phyloP scores from a whole-genome alignment of 2,329 filamentous ascomycete species.

The Colletotrichum brevisporum region DNA sequence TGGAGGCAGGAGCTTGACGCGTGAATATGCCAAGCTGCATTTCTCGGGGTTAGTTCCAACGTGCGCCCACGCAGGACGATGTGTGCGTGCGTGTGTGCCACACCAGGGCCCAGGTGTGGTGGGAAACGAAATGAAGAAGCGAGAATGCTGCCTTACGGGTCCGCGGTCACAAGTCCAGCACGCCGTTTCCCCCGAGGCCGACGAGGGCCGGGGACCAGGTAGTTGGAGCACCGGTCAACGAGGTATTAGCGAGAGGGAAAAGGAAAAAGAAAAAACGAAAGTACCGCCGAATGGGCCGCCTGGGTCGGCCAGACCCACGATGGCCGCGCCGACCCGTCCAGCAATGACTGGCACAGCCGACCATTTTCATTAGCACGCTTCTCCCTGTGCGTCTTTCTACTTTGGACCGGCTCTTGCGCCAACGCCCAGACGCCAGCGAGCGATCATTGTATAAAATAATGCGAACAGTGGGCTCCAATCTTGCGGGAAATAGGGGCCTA shows the following conservation, averaged over 20 bases:
- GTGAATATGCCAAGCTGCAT: constrained; percentile 29
- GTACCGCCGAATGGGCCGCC: constrained; percentile 9
- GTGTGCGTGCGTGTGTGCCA: constrained; percentile 19
- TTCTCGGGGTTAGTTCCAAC: constrained; percentile 25
- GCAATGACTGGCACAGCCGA: background rate
- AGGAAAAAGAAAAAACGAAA: constrained; percentile 7
- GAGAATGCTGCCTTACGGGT: constrained; percentile 33
- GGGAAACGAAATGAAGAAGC: constrained; percentile 13
- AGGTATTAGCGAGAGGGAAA: background rate
- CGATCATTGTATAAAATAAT: background rate
- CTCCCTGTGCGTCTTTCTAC: background rate
- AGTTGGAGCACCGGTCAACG: constrained; percentile 15
- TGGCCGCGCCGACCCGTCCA: background rate
- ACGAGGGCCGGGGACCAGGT: constrained; percentile 30
- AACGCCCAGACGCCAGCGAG: constrained; percentile 3
- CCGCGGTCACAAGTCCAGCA: constrained; percentile 11
- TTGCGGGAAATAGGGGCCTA: constrained; percentile 8
- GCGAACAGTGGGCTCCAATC: constrained; percentile 18
- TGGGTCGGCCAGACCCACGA: background rate
- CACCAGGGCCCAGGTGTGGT: background rate
- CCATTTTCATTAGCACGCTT: background rate
- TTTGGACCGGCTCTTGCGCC: background rate
- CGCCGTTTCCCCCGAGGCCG: constrained; percentile 31
- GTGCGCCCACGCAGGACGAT: background rate
- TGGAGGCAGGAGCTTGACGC: constrained; percentile 3